A percentile compares a stretch with the other conserved stretches of the same genome.
Evolutionary conservation across 768 basidiomycete genomes (phyloP).

Genomic region (Kwoniella heveanensis): DNA sequence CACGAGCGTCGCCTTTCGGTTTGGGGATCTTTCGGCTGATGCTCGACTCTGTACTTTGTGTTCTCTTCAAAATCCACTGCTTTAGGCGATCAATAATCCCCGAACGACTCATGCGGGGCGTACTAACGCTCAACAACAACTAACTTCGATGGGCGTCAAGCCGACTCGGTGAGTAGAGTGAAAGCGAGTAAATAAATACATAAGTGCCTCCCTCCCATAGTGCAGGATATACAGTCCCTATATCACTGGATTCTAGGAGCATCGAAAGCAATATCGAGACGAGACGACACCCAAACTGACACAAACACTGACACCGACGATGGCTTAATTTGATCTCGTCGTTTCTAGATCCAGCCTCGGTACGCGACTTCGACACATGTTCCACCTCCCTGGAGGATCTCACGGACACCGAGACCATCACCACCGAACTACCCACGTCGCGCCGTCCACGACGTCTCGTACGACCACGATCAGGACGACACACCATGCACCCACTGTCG

Average conservation of each 20-base stretch:
- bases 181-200: too few relatives aligned
- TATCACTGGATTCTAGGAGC: too few relatives aligned
- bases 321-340: too few relatives aligned
- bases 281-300: too few relatives aligned
- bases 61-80: not conserved
- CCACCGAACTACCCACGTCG: not conserved
- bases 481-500: not conserved
- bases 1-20: too few relatives aligned
- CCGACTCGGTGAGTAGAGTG: constrained; percentile 32
- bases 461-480: constrained; percentile 4
- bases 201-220: too few relatives aligned
- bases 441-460: constrained; percentile 3
- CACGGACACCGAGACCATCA: constrained; percentile 8
- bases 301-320: too few relatives aligned
- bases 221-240: too few relatives aligned
- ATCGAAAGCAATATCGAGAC: too few relatives aligned
- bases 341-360: constrained; percentile 22
- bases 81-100: constrained; percentile 40
- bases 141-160: constrained; percentile 29
- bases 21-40: not conserved
- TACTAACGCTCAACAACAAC: constrained; percentile 24
- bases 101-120: constrained; percentile 34
- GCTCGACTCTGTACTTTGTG: not conserved
- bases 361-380: constrained; percentile 31
- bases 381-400: constrained; percentile 32